These are phyloP conservation scores for Dimocarpus longan DNA, from an alignment of 345 rosid species.

Conservation along the genomic window DNA sequence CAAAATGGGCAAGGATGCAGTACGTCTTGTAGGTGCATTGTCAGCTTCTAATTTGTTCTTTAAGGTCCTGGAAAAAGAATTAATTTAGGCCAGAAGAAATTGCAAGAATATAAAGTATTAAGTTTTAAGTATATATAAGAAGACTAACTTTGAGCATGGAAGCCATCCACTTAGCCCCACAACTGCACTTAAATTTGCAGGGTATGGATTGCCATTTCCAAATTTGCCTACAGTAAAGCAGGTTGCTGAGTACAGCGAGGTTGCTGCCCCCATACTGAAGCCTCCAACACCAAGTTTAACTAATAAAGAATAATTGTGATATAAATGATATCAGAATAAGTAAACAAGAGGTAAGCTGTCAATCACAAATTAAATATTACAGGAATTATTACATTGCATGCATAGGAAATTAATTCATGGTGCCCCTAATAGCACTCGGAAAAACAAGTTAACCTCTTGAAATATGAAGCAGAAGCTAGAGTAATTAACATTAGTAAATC, in stretches of 20 bases:
- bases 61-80: constrained; percentile 55
- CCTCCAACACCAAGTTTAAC: constrained; percentile 98
- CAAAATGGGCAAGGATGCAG: constrained; percentile 77
- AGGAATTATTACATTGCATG: not conserved
- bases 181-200: constrained; percentile 70
- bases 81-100: not conserved
- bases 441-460: not conserved
- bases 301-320: constrained; percentile 38
- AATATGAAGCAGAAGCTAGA: not conserved
- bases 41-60: constrained; percentile 53
- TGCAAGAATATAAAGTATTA: constrained; percentile 6
- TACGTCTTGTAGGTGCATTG: constrained; percentile 60
- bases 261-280: constrained; percentile 99
- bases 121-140: constrained; percentile 24
- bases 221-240: constrained; percentile 72
- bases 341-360: not conserved
- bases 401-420: not conserved
- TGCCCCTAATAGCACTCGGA: constrained; percentile 13
- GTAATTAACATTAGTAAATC: not conserved
- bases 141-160: constrained; percentile 82
- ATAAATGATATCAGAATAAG: constrained; percentile 4
- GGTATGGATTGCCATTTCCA: constrained; percentile 72
- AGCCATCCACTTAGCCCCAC: constrained; percentile 99
- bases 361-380: not conserved
- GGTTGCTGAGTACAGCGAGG: constrained; percentile 79